phyloP scores from a whole-genome alignment of 1,284 basidiomycete genomes.

The Chondrostereum purpureum region DNA sequence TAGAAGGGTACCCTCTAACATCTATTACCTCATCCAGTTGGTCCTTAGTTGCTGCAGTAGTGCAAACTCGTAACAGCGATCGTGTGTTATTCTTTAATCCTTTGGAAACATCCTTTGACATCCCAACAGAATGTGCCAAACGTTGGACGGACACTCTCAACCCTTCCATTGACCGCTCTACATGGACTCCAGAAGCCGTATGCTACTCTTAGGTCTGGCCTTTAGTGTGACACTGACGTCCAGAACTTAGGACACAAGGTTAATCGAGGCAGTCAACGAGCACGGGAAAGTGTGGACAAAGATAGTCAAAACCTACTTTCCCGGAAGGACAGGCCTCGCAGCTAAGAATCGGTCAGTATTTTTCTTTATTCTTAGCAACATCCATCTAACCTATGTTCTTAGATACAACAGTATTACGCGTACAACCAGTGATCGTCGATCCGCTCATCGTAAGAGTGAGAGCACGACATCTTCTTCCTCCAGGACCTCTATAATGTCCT shows the following conservation, averaged over 20 bases:
- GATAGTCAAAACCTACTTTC: constrained; percentile 49
- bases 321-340: constrained; percentile 46
- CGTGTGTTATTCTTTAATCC: constrained; percentile 29
- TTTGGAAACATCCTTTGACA: constrained; percentile 7
- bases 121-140: constrained; percentile 43
- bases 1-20: constrained; percentile 3
- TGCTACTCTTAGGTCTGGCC: constrained; percentile 12
- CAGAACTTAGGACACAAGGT: constrained; percentile 35
- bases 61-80: constrained; percentile 48
- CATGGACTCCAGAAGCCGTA: constrained; percentile 46
- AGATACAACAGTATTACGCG: constrained; percentile 5
- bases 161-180: constrained; percentile 47
- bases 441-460: background rate
- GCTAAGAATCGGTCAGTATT: constrained; percentile 45
- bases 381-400: background rate
- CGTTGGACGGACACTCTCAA: constrained; percentile 54
- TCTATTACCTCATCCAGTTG: constrained; percentile 27
- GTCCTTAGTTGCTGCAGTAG: constrained; percentile 50
- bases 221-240: constrained; percentile 1
- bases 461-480: constrained; percentile 1
- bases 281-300: constrained; percentile 52
- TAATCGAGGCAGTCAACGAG: constrained; percentile 41
- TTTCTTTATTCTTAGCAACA: background rate
- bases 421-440: background rate
- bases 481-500: background rate